Evolutionary conservation across 2,329 filamentous ascomycete species (phyloP), one percentile per base, ranked within the genome.

Genomic region (Rutstroemia sp.): DNA sequence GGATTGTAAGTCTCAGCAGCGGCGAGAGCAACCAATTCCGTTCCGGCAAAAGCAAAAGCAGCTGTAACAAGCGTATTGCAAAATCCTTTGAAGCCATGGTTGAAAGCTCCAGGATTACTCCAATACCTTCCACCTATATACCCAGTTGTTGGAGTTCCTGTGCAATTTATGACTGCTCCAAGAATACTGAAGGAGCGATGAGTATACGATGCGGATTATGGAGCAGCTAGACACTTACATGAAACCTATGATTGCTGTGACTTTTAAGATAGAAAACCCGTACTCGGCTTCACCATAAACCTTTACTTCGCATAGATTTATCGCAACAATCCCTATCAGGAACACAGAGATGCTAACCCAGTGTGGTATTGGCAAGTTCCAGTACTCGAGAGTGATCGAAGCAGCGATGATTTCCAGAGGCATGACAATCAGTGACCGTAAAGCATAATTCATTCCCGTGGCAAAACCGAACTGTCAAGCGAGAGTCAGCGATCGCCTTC

Each of bases 221-320:
- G 34, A 3, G 4, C 39, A 19, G 7, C 14, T 3, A 46, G 48
- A 27, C 21, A 73, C 83, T 75, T 72, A 88, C 86, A 95, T 92
- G 73, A 95, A 96, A 48, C 88, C 90, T 62, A 96, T 86, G 7
- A 96, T 85, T 25, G 92, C 91, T 27, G 86, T 78, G 54, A 96
- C 84, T 70, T 97, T 97, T 74, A 96, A 77, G 56, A 92, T 85
- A 34, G 89, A 88, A 67, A 95, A 94, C 49, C 90, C 75, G 64
- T 95, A 95, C 69, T 96, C 91, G 16, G 89, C 90, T 71, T 96
- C 91, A 67, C 90, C 91, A 65, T 95, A 96, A 23, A 87, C 87
- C 67, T 88, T 89, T 61, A 96, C 87, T 52, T 90, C 89, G 64
- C 92, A 94, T 59, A 96, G 72, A 70, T 96, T 96, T 73, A 96